Conservation (phyloP, 495 filamentous ascomycete species). For the Tuber melanosporum region DNA sequence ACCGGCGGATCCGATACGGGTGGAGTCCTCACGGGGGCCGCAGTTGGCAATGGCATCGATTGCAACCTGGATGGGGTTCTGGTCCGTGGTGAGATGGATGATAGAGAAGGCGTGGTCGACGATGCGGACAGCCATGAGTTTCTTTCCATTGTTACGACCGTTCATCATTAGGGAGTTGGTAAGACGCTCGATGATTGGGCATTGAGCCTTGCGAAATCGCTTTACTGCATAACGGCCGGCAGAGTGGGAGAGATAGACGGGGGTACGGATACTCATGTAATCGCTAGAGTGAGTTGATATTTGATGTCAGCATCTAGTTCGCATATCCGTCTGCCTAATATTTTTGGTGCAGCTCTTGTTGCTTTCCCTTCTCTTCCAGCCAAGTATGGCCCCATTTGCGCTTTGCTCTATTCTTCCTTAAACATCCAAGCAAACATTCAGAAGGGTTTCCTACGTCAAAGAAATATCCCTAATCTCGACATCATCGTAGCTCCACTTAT, state of each 20-base stretch:
- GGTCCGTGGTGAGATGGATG: slow-evolving; percentile 99
- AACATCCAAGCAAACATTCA: slow-evolving; percentile 21
- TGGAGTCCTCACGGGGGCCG: slow-evolving; percentile 98
- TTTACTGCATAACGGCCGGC: slow-evolving; percentile 98
- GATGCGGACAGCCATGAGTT: slow-evolving; percentile 99
- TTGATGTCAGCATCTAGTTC: not conserved
- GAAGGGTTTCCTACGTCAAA: slow-evolving; percentile 72
- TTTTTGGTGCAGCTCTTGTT: not conserved
- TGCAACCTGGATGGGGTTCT: slow-evolving; percentile 99
- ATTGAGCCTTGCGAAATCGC: slow-evolving; percentile 99
- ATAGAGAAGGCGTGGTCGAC: slow-evolving; percentile 99
- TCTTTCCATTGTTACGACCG: slow-evolving; percentile 99
- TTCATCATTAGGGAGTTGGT: slow-evolving; percentile 99
- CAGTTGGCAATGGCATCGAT: slow-evolving; percentile 99
- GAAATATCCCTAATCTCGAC: slow-evolving; percentile 99
- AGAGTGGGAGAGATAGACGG: slow-evolving; percentile 97
- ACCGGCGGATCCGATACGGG: slow-evolving; percentile 97
- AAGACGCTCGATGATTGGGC: slow-evolving; percentile 99
- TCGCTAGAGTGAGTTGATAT: slow-evolving; percentile 55
- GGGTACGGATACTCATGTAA: slow-evolving; percentile 98
- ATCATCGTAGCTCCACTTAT: slow-evolving; percentile 95
- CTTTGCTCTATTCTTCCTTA: not conserved
- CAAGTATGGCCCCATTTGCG: not conserved
- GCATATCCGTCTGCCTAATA: not conserved
- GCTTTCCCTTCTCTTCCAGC: not conserved